These are phyloP conservation scores for Haematococcus sp. DNA, from an alignment of 139 green algal genomes.

Conservation along the genomic window DNA sequence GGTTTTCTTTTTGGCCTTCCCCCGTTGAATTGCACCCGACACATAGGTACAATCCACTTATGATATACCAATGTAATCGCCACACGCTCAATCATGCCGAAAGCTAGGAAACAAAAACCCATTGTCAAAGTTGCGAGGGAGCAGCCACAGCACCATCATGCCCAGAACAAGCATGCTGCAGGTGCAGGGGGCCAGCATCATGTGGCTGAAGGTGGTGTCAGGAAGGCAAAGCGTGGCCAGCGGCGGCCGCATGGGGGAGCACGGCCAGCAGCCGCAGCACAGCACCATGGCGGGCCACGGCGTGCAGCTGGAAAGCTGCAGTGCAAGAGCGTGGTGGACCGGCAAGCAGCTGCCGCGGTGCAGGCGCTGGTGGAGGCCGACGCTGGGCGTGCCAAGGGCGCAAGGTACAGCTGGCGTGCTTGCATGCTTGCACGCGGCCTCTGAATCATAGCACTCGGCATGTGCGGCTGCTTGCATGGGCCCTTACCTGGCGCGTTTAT, in stretches of 20 bases:
- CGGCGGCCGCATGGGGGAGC: neutral
- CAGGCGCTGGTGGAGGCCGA: constrained; percentile 42
- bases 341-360: constrained; percentile 53
- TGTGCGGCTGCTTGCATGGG: neutral
- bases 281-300: too few relatives aligned
- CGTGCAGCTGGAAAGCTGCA: neutral
- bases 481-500: too few relatives aligned
- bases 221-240: neutral
- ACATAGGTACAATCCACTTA: too few relatives aligned
- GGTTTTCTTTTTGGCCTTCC: too few relatives aligned
- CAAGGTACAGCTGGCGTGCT: neutral
- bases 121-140: neutral
- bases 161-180: neutral
- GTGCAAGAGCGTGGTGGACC: constrained; percentile 30
- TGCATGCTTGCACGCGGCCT: neutral
- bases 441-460: neutral
- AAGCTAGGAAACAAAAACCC: neutral
- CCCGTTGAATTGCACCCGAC: too few relatives aligned
- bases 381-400: constrained; percentile 11
- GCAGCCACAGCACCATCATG: neutral
- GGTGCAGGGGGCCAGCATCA: neutral
- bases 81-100: constrained; percentile 6
- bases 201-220: neutral
- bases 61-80: too few relatives aligned
- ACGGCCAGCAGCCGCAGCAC: neutral